Conservation (phyloP, 371 early-diverging fungal genomes). For the Mortierella sp. region DNA sequence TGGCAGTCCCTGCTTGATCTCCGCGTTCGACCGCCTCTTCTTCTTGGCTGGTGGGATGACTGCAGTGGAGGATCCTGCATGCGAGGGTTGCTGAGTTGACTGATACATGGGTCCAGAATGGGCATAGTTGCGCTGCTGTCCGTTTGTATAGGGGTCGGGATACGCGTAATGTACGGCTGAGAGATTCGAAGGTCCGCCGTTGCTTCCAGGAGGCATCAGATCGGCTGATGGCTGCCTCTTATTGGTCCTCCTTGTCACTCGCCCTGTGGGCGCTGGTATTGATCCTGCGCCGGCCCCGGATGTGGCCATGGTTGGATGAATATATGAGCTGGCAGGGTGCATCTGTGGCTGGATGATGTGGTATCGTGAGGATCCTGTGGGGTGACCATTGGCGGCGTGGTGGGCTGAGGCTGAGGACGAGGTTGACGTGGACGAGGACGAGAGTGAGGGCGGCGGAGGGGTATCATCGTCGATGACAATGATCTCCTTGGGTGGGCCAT, state of each 20-base stretch:
- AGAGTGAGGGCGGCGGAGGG: constrained; percentile 58
- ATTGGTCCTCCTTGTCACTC: constrained; percentile 43
- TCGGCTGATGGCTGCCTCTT: constrained; percentile 45
- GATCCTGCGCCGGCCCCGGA: constrained; percentile 10
- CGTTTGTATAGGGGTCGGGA: constrained; percentile 21
- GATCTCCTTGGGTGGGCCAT: constrained; percentile 69
- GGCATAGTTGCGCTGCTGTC: constrained; percentile 14
- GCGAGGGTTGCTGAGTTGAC: constrained; percentile 3
- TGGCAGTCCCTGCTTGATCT: constrained; percentile 29
- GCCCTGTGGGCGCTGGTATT: constrained; percentile 20
- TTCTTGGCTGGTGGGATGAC: constrained; percentile 32
- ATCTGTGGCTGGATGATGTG: constrained; percentile 21
- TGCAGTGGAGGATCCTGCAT: constrained; percentile 4
- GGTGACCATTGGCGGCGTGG: constrained; percentile 22
- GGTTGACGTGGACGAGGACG: constrained; percentile 41
- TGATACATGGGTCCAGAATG: constrained; percentile 13
- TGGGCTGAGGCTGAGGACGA: constrained; percentile 35
- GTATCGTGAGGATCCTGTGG: constrained; percentile 31
- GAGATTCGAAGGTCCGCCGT: constrained; percentile 10
- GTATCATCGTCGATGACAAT: constrained; percentile 75
- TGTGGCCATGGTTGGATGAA: constrained; percentile 10
- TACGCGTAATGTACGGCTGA: constrained; percentile 20
- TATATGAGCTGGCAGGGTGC: constrained; percentile 2
- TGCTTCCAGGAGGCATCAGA: constrained; percentile 15
- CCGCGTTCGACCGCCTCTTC: constrained; percentile 37